Base-by-base conservation (phyloP, 257 asterid genomes). In the Capsicum pubescens region DNA sequence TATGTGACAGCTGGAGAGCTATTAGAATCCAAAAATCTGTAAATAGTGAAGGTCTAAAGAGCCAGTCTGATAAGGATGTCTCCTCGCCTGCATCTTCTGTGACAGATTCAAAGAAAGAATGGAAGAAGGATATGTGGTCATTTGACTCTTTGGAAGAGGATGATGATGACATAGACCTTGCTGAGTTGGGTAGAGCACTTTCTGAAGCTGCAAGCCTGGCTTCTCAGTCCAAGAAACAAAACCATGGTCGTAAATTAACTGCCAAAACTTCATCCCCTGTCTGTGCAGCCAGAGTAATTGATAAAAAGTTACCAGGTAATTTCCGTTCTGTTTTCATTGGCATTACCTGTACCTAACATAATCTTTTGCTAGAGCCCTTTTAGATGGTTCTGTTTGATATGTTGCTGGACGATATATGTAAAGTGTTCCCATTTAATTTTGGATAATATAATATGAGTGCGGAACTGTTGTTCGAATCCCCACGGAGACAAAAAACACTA, bases 21-120 rank as follows among this genome's bases (percentile, higher is more conserved):
- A 80, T 96, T 88, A 92, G 98, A 83, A 93, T 96, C 86, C 99
- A 96, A 91, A 93, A 91, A 89, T 58, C 86, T 83, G 39, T 83
- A 16, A 83, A 86, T 59, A 39, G 39, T 74, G 84, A 58, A 79
- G 90, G 87, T 82, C 57, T 86, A 69, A 80, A 55, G 67, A 64
- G 59, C 26, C 66, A 59, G 21, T 54, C 58, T 81, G 56, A 87
- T 83, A 89, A 90, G 50, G 84, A 35, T 85, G 87, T 15, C 54
- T 66, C 88, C 8, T 61, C 39, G 15, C 82, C 92, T 26, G 68
- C 59, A 67, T 63, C 91, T 84, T 85, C 93, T 56, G 52, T 16
- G 76, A 86, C 95, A 83, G 80, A 83, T 84, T 59, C 92, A 35
- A 87, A 86, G 66, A 88, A 84, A 82, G 88, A 88, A 21, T 83